Evolutionary conservation across 306 rosid species (phyloP).

Genomic region (Casuarina equisetifolia): DNA sequence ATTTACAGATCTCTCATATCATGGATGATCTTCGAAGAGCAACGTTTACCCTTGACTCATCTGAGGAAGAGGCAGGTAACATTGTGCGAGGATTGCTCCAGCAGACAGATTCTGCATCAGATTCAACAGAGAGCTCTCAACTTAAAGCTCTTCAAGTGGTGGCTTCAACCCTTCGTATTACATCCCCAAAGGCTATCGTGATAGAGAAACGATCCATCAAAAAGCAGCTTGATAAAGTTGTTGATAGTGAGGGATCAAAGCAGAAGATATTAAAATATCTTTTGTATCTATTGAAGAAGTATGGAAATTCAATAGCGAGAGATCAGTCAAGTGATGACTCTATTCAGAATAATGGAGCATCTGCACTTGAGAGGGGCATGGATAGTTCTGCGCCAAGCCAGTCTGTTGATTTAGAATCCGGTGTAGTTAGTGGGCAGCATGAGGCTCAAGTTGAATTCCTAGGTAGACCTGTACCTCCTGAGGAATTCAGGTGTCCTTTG

Average conservation of each 20-base stretch:
- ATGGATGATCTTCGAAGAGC: conserved; percentile 55
- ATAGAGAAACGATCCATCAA: conserved; percentile 64
- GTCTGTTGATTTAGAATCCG: conserved; percentile 30
- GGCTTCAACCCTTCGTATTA: conserved; percentile 57
- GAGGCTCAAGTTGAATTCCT: conserved; percentile 32
- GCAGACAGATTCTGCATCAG: conserved; percentile 42
- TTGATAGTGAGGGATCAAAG: conserved; percentile 43
- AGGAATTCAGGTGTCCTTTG: conserved; percentile 67
- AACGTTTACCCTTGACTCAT: conserved; percentile 53
- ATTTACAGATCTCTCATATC: conserved; percentile 70
- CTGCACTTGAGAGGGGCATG: conserved; percentile 32
- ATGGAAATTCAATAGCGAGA: conserved; percentile 37
- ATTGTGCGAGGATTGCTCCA: conserved; percentile 51
- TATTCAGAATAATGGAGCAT: conserved; percentile 31
- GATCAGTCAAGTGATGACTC: conserved; percentile 40
- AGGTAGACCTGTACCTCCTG: conserved; percentile 50
- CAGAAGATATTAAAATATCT: conserved; percentile 58
- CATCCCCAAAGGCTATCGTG: conserved; percentile 50
- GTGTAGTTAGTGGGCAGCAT: conserved; percentile 17
- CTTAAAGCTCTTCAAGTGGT: conserved; percentile 60
- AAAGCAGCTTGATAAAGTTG: conserved; percentile 48
- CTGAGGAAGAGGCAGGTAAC: conserved; percentile 75
- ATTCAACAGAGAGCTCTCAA: conserved; percentile 49
- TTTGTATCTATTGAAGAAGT: conserved; percentile 49
- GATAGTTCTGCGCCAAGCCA: conserved; percentile 28